phyloP scores from a whole-genome alignment of 495 filamentous ascomycete genomes.

The Aspergillus cavernicola region DNA sequence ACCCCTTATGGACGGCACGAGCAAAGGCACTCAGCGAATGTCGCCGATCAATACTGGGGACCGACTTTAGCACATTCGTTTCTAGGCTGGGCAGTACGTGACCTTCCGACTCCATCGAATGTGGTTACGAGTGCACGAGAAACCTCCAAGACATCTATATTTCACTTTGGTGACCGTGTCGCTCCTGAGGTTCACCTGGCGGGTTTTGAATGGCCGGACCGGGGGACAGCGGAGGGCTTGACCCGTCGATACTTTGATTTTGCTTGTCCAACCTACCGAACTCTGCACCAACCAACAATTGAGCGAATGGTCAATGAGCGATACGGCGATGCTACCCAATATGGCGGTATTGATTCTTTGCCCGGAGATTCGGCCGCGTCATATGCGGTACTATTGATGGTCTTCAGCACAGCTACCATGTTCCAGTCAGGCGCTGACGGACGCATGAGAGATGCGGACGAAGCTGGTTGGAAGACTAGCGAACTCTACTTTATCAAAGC shows the following conservation, averaged over 20 bases:
- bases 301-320: constrained; percentile 16
- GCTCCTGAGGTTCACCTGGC: constrained; percentile 12
- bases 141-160: constrained; percentile 17
- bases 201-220: constrained; percentile 23
- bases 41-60: constrained; percentile 24
- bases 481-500: constrained; percentile 26
- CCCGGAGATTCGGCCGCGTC: neutral
- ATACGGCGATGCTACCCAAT: constrained; percentile 1
- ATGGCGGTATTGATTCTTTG: neutral
- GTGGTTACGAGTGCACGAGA: neutral
- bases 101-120: constrained; percentile 14
- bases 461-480: constrained; percentile 16
- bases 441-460: constrained; percentile 16
- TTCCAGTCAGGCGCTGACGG: constrained; percentile 11
- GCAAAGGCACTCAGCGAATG: neutral
- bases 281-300: constrained; percentile 26
- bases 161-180: constrained; percentile 23
- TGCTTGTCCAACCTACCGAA: constrained; percentile 28
- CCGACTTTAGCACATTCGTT: constrained; percentile 28
- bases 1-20: neutral
- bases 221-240: constrained; percentile 13
- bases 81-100: constrained; percentile 19
- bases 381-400: constrained; percentile 20
- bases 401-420: constrained; percentile 23
- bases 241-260: constrained; percentile 32